Conservation (phyloP, 805 yeast genomes). For the Kodamaea hsintzibuensis region DNA sequence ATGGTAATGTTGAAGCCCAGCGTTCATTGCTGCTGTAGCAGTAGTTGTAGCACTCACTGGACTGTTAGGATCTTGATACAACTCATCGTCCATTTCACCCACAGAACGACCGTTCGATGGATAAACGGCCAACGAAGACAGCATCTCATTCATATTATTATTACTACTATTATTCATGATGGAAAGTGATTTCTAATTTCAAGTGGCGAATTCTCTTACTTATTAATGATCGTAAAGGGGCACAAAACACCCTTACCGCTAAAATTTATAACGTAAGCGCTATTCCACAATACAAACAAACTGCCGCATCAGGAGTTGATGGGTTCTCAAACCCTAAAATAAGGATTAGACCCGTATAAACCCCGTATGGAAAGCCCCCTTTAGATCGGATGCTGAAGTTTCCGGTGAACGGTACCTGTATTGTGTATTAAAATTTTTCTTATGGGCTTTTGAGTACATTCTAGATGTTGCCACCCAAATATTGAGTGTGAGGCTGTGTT, state of each 20-base stretch:
- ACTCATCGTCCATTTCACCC: slow-evolving; percentile 61
- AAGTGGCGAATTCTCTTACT: slow-evolving; percentile 8
- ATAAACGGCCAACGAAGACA: not conserved
- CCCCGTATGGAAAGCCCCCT: not conserved
- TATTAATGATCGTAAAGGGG: slow-evolving; percentile 4
- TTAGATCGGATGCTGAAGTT: not conserved
- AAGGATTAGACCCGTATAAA: not conserved
- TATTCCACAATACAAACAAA: not conserved
- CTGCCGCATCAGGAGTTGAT: not conserved
- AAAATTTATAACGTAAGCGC: not conserved
- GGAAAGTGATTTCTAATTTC: not conserved
- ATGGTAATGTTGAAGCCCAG: slow-evolving; percentile 11
- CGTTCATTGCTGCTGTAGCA: slow-evolving; percentile 14
- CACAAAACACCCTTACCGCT: not conserved
- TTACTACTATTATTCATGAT: not conserved
- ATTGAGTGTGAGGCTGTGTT: not conserved
- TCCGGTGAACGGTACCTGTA: not conserved
- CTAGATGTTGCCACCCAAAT: not conserved
- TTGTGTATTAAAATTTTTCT: not conserved
- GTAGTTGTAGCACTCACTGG: slow-evolving; percentile 16
- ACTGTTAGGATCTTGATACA: slow-evolving; percentile 43
- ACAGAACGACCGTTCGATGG: slow-evolving; percentile 16
- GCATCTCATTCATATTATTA: not conserved
- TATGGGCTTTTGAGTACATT: not conserved
- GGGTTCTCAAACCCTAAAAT: not conserved